These are phyloP conservation scores for Ogataea kodamae DNA, from an alignment of 805 yeast genomes.

Conservation along the genomic window DNA sequence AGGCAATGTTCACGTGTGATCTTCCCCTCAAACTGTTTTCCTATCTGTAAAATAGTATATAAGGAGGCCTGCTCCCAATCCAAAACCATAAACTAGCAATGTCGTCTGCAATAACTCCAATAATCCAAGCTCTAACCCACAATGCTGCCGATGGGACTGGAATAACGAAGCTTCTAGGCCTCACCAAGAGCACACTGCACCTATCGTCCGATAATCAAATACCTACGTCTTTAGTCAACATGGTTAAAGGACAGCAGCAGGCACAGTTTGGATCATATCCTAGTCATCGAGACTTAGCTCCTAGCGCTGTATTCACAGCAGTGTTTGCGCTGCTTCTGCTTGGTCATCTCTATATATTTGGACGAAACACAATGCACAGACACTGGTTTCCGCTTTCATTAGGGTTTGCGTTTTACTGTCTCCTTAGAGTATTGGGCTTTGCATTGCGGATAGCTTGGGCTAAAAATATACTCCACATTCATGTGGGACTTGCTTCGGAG, in stretches of 20 bases:
- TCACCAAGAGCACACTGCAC: slow-evolving; percentile 28
- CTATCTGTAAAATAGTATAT: slow-evolving; percentile 1
- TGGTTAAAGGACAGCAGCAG: slow-evolving; percentile 40
- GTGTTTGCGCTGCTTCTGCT: slow-evolving; percentile 47
- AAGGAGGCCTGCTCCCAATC: not conserved
- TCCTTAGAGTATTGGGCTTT: slow-evolving; percentile 56
- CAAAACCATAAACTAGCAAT: not conserved
- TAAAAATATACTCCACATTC: slow-evolving; percentile 41
- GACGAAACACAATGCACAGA: slow-evolving; percentile 47
- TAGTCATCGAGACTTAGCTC: slow-evolving; percentile 48
- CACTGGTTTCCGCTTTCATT: slow-evolving; percentile 58
- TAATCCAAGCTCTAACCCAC: slow-evolving; percentile 30
- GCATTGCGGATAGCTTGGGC: slow-evolving; percentile 59
- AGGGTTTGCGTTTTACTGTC: slow-evolving; percentile 51
- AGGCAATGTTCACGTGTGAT: not conserved
- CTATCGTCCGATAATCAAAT: slow-evolving; percentile 24
- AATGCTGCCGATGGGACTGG: slow-evolving; percentile 53
- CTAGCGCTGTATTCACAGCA: slow-evolving; percentile 54
- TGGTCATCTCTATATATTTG: slow-evolving; percentile 45
- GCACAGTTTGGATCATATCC: slow-evolving; percentile 68
- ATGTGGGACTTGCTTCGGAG: slow-evolving; percentile 52
- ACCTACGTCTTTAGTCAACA: slow-evolving; percentile 39
- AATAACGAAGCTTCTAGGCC: slow-evolving; percentile 33
- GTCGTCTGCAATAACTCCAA: slow-evolving; percentile 22
- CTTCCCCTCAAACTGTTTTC: not conserved